Base-by-base conservation (phyloP, 2,329 filamentous ascomycete genomes). In the Metarhizium rileyi region DNA sequence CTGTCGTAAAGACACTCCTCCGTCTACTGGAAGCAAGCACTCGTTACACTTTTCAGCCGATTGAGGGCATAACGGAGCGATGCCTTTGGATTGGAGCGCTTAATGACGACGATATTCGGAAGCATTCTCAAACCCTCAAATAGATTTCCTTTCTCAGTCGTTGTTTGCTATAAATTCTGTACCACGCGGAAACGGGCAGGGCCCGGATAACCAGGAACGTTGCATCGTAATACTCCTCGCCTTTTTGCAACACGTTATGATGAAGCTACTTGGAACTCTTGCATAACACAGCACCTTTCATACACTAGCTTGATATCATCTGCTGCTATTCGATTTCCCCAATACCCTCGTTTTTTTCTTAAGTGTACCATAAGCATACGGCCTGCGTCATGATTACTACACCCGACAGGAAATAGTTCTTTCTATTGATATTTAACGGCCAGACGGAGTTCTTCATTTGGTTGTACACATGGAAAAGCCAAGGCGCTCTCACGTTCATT, bases 21-120 rank as follows among this genome's bases (percentile, higher is more conserved):
- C 76, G 87, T 22, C 71, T 93, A n/a, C 72, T 93, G 9, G 87
- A 93, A 66, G 84, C 86, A 1, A 90, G 86, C 62, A 80, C 83
- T 22, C 76, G 81, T 50, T 93, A 91, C 63, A 69, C 72, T 6
- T 90, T 91, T 63, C 76, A 82, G 57, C 82, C 86, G 1, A 80
- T 90, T 35, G 84, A 88, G 53, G 85, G 86, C 47, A 78, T 90
- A 46, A 84, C 87, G 4, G 86, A 88, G 66, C 77, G 86, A 55
- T 93, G 87, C 63, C 73, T 93, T n/a, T 93, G 88, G 87, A 83
- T 93, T 70, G 83, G 85, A 44, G 86, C 87, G 9, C 64, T 93
- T 49, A 78, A 70, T 49, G 87, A 91, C 56, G 80, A 82, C n/a
- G 86, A 90, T 59, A 89, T 93, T 59, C 69, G 77, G 50, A 70